Conservation (phyloP, 2,329 filamentous ascomycete species). For the Onygenales sp. region DNA sequence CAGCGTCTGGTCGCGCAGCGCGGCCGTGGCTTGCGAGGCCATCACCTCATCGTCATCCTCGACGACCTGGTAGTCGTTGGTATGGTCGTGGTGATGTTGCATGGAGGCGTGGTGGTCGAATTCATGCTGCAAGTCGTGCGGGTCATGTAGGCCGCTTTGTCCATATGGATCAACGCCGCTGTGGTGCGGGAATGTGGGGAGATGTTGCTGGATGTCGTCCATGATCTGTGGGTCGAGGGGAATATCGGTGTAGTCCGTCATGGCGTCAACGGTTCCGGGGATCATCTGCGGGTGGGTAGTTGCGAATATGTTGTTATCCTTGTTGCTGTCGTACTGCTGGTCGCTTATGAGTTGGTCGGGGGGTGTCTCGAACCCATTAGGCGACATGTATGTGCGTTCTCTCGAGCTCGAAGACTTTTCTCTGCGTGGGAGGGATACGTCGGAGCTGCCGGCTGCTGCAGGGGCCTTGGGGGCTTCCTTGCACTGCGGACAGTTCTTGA, state of each 20-base stretch:
- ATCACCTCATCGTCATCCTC: conserved; percentile 27
- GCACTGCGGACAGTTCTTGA: conserved; percentile 82
- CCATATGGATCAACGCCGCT: conserved; percentile 28
- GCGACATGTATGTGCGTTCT: conserved; percentile 7
- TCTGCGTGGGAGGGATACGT: conserved; percentile 13
- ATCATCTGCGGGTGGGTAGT: conserved; percentile 23
- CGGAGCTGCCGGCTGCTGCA: conserved; percentile 4
- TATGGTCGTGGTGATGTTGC: conserved; percentile 27
- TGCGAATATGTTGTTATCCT: conserved; percentile 17
- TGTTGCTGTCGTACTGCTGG: conserved; percentile 11
- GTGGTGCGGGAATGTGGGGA: conserved; percentile 33
- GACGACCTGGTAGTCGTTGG: conserved; percentile 33
- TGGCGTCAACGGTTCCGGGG: conserved; percentile 26
- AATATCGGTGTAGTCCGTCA: conserved; percentile 39
- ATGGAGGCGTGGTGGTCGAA: conserved; percentile 30
- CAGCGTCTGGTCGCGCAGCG: conserved; percentile 28
- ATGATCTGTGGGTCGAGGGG: conserved; percentile 55
- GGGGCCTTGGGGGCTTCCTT: conserved; percentile 64
- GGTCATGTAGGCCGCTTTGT: conserved; percentile 12
- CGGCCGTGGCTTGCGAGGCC: conserved; percentile 21
- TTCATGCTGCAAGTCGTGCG: conserved; percentile 23
- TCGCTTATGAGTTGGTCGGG: conserved; percentile 10
- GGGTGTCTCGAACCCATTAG: conserved; percentile 9
- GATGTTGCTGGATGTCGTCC: conserved; percentile 39
- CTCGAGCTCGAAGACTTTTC: conserved; percentile 8